A percentile compares a stretch with the other conserved stretches of the same genome.
phyloP scores from a whole-genome alignment of 2,329 filamentous ascomycete species.

The Penicillium sp. region DNA sequence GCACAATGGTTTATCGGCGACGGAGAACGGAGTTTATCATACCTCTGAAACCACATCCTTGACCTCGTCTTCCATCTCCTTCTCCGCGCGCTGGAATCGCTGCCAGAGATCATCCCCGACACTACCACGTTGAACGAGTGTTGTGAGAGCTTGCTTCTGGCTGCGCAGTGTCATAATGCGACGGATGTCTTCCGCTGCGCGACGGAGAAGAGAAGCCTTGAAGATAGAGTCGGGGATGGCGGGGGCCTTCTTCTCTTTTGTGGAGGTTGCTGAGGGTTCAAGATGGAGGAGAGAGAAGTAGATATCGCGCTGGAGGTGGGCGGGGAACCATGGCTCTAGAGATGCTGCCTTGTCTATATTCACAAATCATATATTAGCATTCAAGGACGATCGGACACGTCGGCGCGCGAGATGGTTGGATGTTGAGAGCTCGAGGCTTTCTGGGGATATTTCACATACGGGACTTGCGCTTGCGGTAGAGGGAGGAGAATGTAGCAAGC shows the following conservation, averaged over 20 bases:
- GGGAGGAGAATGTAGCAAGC: conserved; percentile 83
- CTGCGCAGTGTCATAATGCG: conserved; percentile 84
- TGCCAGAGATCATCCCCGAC: conserved; percentile 97
- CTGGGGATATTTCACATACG: conserved; percentile 50
- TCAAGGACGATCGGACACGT: neutral
- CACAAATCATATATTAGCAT: conserved; percentile 18
- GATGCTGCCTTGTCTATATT: conserved; percentile 67
- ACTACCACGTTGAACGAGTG: conserved; percentile 81
- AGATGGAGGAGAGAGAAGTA: conserved; percentile 91
- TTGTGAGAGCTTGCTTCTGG: conserved; percentile 82
- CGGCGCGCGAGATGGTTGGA: neutral
- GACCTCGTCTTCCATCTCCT: conserved; percentile 95
- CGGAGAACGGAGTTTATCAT: conserved; percentile 27
- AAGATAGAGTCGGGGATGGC: conserved; percentile 78
- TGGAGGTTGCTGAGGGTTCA: conserved; percentile 49
- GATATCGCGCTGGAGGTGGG: conserved; percentile 87
- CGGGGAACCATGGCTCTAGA: conserved; percentile 90
- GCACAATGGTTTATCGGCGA: neutral
- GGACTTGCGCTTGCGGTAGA: conserved; percentile 91
- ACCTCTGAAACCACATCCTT: conserved; percentile 93
- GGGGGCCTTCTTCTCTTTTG: conserved; percentile 64
- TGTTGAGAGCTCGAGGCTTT: neutral
- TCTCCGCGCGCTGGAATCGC: conserved; percentile 85
- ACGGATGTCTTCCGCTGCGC: conserved; percentile 89
- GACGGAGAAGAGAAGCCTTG: conserved; percentile 80